Base-by-base conservation (phyloP, 176 grass and related monocot genomes). In the Hordeum vulgare region DNA sequence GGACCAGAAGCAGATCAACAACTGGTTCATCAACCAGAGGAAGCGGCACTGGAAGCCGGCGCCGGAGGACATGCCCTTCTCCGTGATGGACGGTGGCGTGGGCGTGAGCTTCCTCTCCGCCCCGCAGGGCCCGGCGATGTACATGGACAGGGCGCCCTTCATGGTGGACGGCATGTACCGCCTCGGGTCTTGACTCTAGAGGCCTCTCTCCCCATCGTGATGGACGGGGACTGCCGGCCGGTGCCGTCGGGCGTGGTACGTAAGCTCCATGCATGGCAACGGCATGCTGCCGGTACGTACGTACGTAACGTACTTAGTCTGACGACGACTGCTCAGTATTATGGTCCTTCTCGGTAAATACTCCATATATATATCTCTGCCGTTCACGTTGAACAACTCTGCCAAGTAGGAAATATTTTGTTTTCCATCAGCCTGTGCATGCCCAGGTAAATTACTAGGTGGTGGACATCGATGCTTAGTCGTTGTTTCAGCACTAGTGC, bases 1-100 rank as follows among this genome's bases (percentile, higher is more conserved):
- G 33, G 91, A 95, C 85, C 93, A 90, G 86, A 98, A 93, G 76
- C 96, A 98, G 90, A 93, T 98, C 83, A 98, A 93, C 82, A 98
- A 98, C 82, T 98, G 96, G 96, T 98, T 98, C 89, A 95, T 98
- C 84, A 98, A 98, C 88, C 96, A 98, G 86, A 70, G 96, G 85
- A 98, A 98, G 86, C 66, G 96, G 71, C 96, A 98, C 65, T 98
- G 96, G 96, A 98, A 90, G 73, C 93, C 93, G 72, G 18, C 73
- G 8, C 76, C 96, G 53, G 96, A 87, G 68, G 96, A 81, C 34
- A 75, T 81, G 89, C 89, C 88, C 39, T 82, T 88, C 45, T 67
- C 92, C 18, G 40, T 64, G 77, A 76, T 86, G 90, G 92, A 93
- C 4, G 85, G 84, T 3, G 62, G 41, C 17, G 51, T 56, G 7